Conservation (phyloP, 768 basidiomycete species). For the Multifurca ochricompacta region DNA sequence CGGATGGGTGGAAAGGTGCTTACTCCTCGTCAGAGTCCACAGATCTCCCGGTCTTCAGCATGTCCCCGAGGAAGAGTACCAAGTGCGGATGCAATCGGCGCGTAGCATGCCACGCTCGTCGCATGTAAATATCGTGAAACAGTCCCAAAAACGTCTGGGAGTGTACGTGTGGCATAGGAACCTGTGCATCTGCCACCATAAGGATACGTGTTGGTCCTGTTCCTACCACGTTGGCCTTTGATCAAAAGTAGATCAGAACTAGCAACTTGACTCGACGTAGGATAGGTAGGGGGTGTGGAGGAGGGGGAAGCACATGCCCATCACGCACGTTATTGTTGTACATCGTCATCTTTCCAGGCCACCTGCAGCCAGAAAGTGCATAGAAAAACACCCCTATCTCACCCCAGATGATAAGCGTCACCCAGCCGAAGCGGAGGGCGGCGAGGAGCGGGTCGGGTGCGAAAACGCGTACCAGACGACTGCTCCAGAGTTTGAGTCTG, state of each 20-base stretch:
- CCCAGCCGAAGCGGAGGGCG: slow-evolving; percentile 49
- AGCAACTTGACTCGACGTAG: too few species aligned
- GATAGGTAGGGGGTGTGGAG: background rate
- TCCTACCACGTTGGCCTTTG: background rate
- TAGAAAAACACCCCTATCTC: slow-evolving; percentile 54
- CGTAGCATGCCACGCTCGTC: slow-evolving; percentile 74
- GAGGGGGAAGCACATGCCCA: background rate
- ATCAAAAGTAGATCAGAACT: background rate
- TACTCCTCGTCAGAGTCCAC: slow-evolving; percentile 63
- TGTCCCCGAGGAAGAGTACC: slow-evolving; percentile 82
- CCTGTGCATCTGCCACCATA: slow-evolving; percentile 81
- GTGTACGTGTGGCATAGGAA: slow-evolving; percentile 55
- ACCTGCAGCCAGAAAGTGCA: slow-evolving; percentile 42
- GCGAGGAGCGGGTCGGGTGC: slow-evolving; percentile 6
- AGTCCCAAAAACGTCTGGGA: slow-evolving; percentile 58
- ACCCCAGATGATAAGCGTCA: slow-evolving; percentile 57
- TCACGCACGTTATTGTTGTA: background rate
- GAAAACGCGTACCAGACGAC: background rate
- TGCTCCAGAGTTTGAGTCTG: background rate
- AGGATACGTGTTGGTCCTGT: slow-evolving; percentile 47
- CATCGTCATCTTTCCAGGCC: slow-evolving; percentile 38
- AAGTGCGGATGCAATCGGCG: slow-evolving; percentile 53
- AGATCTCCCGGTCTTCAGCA: slow-evolving; percentile 79
- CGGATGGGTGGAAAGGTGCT: slow-evolving; percentile 28
- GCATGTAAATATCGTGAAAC: slow-evolving; percentile 71